These are phyloP conservation scores for Gossypium gossypioides DNA, from an alignment of 441 rosid genomes.

Conservation along the genomic window DNA sequence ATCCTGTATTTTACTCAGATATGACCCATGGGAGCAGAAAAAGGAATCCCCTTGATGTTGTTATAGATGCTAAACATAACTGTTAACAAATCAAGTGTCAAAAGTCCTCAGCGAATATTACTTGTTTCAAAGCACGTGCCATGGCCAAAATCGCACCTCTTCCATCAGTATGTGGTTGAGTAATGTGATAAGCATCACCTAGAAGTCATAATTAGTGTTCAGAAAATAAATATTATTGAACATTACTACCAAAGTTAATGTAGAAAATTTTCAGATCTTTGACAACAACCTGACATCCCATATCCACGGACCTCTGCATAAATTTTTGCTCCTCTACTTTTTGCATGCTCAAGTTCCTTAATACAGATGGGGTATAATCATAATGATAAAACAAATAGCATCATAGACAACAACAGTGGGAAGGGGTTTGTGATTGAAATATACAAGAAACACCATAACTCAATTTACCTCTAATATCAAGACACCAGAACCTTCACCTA, in stretches of 20 bases:
- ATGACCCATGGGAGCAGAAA: background rate
- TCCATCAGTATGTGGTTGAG: conserved; percentile 85
- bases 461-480: conserved; percentile 73
- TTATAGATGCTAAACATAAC: background rate
- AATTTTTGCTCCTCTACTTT: conserved; percentile 68
- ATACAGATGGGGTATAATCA: background rate
- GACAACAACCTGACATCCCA: conserved; percentile 85
- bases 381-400: background rate
- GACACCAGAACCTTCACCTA: conserved; percentile 88
- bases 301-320: conserved; percentile 91
- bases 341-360: conserved; percentile 93
- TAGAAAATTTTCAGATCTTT: background rate
- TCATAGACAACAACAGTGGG: background rate
- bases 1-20: background rate
- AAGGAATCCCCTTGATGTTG: background rate
- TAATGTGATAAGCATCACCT: conserved; percentile 96
- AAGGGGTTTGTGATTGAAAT: background rate
- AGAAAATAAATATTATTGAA: background rate
- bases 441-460: background rate
- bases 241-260: background rate
- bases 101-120: conserved; percentile 1
- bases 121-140: conserved; percentile 73
- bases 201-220: conserved; percentile 14
- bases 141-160: conserved; percentile 88
- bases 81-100: background rate